Conservation (phyloP, 768 basidiomycete species). For the Tulasnella sp. region DNA sequence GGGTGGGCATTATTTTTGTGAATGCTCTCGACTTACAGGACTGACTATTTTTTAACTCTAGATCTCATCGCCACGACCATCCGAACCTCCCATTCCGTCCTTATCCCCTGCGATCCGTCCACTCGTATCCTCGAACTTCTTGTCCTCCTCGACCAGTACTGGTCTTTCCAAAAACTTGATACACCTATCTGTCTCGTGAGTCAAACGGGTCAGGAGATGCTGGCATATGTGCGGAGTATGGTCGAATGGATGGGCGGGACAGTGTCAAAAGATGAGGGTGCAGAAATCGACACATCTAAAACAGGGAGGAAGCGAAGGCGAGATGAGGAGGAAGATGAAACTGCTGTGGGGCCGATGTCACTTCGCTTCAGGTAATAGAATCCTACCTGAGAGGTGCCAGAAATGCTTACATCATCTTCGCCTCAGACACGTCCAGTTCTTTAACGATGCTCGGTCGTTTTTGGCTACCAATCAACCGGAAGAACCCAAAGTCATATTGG, state of each 20-base stretch:
- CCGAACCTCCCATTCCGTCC: slow-evolving; percentile 66
- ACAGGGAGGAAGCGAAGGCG: slow-evolving; percentile 46
- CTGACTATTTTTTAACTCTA: slow-evolving; percentile 30
- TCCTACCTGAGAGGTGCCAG: background rate
- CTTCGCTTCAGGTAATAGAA: slow-evolving; percentile 72
- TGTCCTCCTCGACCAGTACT: slow-evolving; percentile 92
- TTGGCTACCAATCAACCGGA: slow-evolving; percentile 75
- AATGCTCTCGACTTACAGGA: background rate
- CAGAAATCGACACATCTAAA: slow-evolving; percentile 53
- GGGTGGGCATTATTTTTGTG: slow-evolving; percentile 38
- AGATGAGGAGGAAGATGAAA: slow-evolving; percentile 60
- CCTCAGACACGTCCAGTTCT: slow-evolving; percentile 82
- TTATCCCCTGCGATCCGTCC: slow-evolving; percentile 88
- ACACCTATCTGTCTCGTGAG: slow-evolving; percentile 87
- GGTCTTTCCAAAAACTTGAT: slow-evolving; percentile 77
- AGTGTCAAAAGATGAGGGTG: slow-evolving; percentile 81
- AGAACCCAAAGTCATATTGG: slow-evolving; percentile 87
- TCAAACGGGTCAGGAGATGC: slow-evolving; percentile 84
- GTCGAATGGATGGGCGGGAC: slow-evolving; percentile 99
- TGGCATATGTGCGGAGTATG: slow-evolving; percentile 90
- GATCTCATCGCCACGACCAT: slow-evolving; percentile 87
- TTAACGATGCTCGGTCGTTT: slow-evolving; percentile 71
- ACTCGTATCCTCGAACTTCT: slow-evolving; percentile 94
- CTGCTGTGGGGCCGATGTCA: slow-evolving; percentile 75
- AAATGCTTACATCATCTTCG: background rate